phyloP scores from a whole-genome alignment of 805 yeast species.

The Komagataella kurtzmanii region DNA sequence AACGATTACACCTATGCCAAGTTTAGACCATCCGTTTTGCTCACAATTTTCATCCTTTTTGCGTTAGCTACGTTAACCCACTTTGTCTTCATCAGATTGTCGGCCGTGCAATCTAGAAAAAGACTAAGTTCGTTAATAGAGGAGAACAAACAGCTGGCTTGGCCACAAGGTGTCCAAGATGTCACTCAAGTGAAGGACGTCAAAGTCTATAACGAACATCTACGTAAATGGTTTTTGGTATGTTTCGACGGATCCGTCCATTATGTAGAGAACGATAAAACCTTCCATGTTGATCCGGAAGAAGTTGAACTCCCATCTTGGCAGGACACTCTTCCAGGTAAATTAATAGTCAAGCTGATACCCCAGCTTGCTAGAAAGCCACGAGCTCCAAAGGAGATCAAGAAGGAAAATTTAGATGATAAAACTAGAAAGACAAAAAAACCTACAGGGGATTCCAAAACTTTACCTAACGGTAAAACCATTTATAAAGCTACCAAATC shows the following conservation, averaged over 20 bases:
- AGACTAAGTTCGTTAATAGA: slow-evolving; percentile 38
- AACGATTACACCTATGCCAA: slow-evolving; percentile 50
- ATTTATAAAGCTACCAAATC: slow-evolving; percentile 12
- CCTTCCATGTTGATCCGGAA: not conserved
- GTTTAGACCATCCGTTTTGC: slow-evolving; percentile 52
- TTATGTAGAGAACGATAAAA: not conserved
- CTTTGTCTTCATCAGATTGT: slow-evolving; percentile 37
- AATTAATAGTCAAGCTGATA: not conserved
- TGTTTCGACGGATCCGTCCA: not conserved
- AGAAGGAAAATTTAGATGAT: slow-evolving; percentile 5
- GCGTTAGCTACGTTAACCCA: slow-evolving; percentile 44
- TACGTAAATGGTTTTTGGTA: slow-evolving; percentile 40
- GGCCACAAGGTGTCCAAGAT: slow-evolving; percentile 26
- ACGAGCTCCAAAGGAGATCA: not conserved
- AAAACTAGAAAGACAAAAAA: slow-evolving; percentile 18
- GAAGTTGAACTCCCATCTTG: slow-evolving; percentile 1
- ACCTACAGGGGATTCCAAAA: slow-evolving; percentile 28
- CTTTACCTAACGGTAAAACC: slow-evolving; percentile 51
- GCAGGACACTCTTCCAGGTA: slow-evolving; percentile 4
- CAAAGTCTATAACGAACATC: slow-evolving; percentile 23
- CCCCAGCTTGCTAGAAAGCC: not conserved
- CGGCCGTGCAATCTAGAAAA: slow-evolving; percentile 40
- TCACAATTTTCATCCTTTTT: slow-evolving; percentile 37
- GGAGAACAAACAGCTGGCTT: slow-evolving; percentile 39
- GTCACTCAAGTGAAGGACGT: slow-evolving; percentile 33